Evolutionary conservation across 495 filamentous ascomycete species (phyloP), one percentile per base, ranked within the genome.

Genomic region (Coniosporium apollinis): DNA sequence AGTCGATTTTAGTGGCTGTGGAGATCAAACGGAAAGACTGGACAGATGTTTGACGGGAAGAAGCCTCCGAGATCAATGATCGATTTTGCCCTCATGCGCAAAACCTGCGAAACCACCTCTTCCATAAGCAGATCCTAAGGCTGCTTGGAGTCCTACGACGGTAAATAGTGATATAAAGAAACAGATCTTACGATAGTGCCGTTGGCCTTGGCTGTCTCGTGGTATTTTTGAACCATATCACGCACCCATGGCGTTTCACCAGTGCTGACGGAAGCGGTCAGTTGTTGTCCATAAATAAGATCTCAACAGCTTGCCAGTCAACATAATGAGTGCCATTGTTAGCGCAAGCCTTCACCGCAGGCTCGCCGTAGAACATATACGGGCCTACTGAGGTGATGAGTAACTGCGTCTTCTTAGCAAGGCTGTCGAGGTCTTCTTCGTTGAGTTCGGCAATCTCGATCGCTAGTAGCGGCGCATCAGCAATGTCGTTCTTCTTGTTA

Each of bases 291-390:
- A n/a, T 11, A 37, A 49, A 30, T 42, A 15, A 35, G 6, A 4
- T 36, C 0, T 3, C n/a, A 38, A 35, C 9, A 8, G 7, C 16
- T 20, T 30, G 37, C 22, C 72, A 71, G 60, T 94, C 87, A 28
- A 96, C 61, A 52, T 94, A 94, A 53, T 94, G 85, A 9, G 87
- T 94, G 16, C 87, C 86, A 41, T 73, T 74, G 32, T 72, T 66
- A 20, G 82, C 83, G 52, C 87, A 96, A n/a, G 86, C 85, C 44
- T 79, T 76, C 36, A 96, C 72, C 14, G 85, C 82, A 28, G 69
- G 68, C 30, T 78, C 75, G 28, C 87, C 85, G 46, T 91, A 77
- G 20, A 70, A 48, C 48, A 71, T 59, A 55, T 86, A 96, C 0
- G 87, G 87, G 0, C 87, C 87, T 21, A 94, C 71, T 28, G 80